phyloP scores from a whole-genome alignment of 495 filamentous ascomycete species.

The Trichocladium antarcticum region DNA sequence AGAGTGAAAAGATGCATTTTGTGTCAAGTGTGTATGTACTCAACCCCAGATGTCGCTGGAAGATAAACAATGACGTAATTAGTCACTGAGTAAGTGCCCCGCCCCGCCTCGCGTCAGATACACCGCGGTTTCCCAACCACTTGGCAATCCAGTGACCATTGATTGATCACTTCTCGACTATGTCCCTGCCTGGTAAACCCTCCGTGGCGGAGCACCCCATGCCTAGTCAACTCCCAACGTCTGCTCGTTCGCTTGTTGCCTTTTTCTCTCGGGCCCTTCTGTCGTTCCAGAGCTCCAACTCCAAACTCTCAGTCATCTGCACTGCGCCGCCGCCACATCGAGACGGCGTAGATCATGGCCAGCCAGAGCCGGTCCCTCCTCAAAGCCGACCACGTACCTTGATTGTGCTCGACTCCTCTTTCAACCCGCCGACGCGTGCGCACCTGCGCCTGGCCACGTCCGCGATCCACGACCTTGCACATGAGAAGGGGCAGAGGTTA shows the following conservation, averaged over 20 bases:
- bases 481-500: background rate
- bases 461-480: constrained; percentile 43
- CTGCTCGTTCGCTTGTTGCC: constrained; percentile 19
- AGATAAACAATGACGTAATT: too few relatives aligned
- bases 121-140: background rate
- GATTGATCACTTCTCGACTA: background rate
- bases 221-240: constrained; percentile 9
- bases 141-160: too few relatives aligned
- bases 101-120: background rate
- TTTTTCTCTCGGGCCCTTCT: constrained; percentile 43
- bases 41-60: too few relatives aligned
- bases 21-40: too few relatives aligned
- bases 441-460: constrained; percentile 66
- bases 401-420: constrained; percentile 86
- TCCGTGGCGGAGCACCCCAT: constrained; percentile 16
- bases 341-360: background rate
- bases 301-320: constrained; percentile 49
- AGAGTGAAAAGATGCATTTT: too few relatives aligned
- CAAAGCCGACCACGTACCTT: constrained; percentile 31
- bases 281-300: constrained; percentile 45
- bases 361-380: constrained; percentile 18
- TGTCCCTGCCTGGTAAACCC: background rate
- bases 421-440: constrained; percentile 84
- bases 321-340: constrained; percentile 29
- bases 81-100: too few relatives aligned